phyloP scores from a whole-genome alignment of 768 basidiomycete species.

The Nidularia pulvinata region DNA sequence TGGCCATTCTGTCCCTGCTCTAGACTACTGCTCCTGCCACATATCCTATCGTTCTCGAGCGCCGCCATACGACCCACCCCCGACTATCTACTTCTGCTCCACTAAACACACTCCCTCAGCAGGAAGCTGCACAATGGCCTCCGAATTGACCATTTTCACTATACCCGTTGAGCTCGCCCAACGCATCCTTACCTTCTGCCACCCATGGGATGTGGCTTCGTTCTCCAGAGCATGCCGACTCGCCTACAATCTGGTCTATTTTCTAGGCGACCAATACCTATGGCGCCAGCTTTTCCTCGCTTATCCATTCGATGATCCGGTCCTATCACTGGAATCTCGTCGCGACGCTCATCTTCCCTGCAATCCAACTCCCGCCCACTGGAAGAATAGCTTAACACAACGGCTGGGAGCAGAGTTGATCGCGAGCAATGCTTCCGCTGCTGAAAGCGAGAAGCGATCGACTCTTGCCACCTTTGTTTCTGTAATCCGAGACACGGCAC shows the following conservation, averaged over 20 bases:
- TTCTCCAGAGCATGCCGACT: slow-evolving; percentile 56
- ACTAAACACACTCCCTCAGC: too few species aligned
- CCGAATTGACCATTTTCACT: slow-evolving; percentile 17
- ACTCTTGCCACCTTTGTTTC: background rate
- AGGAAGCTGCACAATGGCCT: background rate
- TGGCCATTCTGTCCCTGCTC: too few species aligned
- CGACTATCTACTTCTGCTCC: too few species aligned
- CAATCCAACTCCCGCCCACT: background rate
- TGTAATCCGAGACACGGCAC: background rate
- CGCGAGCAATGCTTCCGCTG: background rate
- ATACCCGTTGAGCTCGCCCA: slow-evolving; percentile 64
- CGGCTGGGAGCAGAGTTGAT: background rate
- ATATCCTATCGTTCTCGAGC: too few species aligned
- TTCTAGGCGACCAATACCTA: slow-evolving; percentile 52
- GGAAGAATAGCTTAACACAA: background rate
- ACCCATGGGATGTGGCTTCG: slow-evolving; percentile 55
- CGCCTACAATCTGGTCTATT: slow-evolving; percentile 48
- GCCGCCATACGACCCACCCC: too few species aligned
- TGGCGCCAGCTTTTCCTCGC: slow-evolving; percentile 69
- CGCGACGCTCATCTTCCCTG: background rate
- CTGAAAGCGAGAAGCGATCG: background rate
- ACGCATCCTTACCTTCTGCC: slow-evolving; percentile 52
- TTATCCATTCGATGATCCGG: slow-evolving; percentile 67
- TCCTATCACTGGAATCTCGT: slow-evolving; percentile 19
- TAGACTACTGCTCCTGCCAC: too few species aligned